Conservation (phyloP, 306 rosid species). For the Castanopsis chinensis region DNA sequence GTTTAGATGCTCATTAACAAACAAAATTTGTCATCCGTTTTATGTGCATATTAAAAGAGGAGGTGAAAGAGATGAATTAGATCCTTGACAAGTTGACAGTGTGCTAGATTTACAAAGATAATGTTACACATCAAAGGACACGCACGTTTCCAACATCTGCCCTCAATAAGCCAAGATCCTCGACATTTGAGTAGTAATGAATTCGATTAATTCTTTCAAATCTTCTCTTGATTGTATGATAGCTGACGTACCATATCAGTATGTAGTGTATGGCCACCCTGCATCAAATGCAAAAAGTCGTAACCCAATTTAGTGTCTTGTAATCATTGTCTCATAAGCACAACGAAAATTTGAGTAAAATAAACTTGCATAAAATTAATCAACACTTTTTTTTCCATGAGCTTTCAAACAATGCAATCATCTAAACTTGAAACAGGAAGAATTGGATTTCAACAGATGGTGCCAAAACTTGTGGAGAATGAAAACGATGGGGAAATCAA, state of each 20-base stretch:
- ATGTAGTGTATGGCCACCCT: slow-evolving; percentile 86
- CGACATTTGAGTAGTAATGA: background rate
- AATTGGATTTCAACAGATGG: slow-evolving; percentile 3
- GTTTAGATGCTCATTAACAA: no score
- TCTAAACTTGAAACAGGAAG: background rate
- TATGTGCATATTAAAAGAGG: no score
- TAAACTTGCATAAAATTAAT: background rate
- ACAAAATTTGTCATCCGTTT: no score
- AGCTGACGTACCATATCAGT: slow-evolving; percentile 56
- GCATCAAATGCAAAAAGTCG: slow-evolving; percentile 19
- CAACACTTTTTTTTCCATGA: background rate
- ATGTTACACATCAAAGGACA: no score
- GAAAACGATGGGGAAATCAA: background rate
- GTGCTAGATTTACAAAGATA: no score
- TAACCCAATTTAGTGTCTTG: slow-evolving; percentile 11
- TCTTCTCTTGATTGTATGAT: slow-evolving; percentile 6
- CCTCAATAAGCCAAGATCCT: background rate
- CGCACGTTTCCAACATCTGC: background rate
- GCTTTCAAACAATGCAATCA: background rate
- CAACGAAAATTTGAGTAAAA: slow-evolving; percentile 10
- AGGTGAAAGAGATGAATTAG: no score
- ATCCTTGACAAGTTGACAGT: no score
- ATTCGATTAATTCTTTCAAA: slow-evolving; percentile 17
- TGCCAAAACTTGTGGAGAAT: background rate
- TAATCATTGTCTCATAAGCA: background rate